Evolutionary conservation across 768 basidiomycete genomes (phyloP).

Genomic region (Pisolithus marmoratus): DNA sequence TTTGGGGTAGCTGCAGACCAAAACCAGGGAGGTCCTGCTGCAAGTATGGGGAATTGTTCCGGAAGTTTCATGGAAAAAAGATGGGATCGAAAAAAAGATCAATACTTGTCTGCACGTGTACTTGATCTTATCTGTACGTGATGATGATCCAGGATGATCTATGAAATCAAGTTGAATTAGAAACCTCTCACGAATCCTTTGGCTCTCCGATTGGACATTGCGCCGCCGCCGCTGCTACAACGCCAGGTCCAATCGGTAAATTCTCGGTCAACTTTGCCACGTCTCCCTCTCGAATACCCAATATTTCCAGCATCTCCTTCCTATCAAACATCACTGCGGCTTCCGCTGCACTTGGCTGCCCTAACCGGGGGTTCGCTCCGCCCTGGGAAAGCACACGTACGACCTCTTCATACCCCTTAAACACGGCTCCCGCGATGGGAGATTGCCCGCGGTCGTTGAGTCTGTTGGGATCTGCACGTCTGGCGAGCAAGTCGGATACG

Average conservation of each 20-base stretch:
- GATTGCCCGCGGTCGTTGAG: constrained; percentile 70
- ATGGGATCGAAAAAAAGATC: too few relatives aligned
- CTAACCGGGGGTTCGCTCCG: constrained; percentile 60
- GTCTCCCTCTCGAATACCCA: constrained; percentile 59
- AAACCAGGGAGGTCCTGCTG: too few relatives aligned
- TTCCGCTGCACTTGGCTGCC: constrained; percentile 64
- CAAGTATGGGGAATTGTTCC: too few relatives aligned
- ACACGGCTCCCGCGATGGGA: constrained; percentile 71
- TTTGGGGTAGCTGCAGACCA: too few relatives aligned
- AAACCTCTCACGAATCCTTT: neutral
- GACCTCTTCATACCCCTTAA: constrained; percentile 64
- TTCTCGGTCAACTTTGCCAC: constrained; percentile 11
- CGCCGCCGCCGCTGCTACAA: neutral
- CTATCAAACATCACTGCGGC: constrained; percentile 64
- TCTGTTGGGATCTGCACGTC: constrained; percentile 61
- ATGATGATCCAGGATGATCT: too few relatives aligned
- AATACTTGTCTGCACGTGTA: too few relatives aligned
- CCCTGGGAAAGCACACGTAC: constrained; percentile 46
- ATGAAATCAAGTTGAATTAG: too few relatives aligned
- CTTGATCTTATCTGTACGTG: too few relatives aligned
- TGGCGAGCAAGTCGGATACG: constrained; percentile 44
- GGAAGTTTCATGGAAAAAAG: too few relatives aligned
- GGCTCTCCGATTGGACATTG: neutral
- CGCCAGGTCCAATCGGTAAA: constrained; percentile 26
- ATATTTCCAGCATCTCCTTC: constrained; percentile 45